Evolutionary conservation across 805 yeast genomes (phyloP).

Genomic region (Teunomyces atbi): DNA sequence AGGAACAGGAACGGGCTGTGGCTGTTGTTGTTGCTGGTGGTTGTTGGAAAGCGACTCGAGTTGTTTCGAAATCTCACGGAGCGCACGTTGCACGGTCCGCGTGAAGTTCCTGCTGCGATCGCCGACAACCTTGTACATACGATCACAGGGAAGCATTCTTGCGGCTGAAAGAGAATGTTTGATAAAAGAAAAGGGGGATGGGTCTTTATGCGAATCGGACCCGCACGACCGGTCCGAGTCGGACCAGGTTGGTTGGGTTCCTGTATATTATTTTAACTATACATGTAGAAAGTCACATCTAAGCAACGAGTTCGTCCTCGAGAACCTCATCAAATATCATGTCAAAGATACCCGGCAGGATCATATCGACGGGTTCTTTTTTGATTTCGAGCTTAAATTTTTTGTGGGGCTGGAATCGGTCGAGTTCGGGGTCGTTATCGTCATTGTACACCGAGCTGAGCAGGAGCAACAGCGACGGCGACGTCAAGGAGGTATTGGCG

Average conservation of each 20-base stretch:
- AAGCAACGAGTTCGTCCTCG: slow-evolving; percentile 16
- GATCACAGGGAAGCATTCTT: slow-evolving; percentile 27
- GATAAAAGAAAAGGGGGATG: not conserved
- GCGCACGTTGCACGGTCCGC: slow-evolving; percentile 44
- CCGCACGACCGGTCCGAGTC: not conserved
- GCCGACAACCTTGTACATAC: slow-evolving; percentile 32
- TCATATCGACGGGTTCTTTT: slow-evolving; percentile 1
- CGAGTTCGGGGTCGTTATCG: slow-evolving; percentile 1
- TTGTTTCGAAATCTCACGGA: slow-evolving; percentile 46
- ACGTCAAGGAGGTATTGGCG: slow-evolving; percentile 23
- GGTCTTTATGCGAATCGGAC: not conserved
- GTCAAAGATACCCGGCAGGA: slow-evolving; percentile 11
- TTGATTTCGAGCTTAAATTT: slow-evolving; percentile 13
- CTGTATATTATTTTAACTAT: no score
- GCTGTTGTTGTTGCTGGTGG: slow-evolving; percentile 20
- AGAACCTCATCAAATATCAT: slow-evolving; percentile 28
- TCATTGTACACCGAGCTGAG: slow-evolving; percentile 19
- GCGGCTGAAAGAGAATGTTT: not conserved
- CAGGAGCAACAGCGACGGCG: slow-evolving; percentile 36
- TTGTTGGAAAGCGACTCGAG: slow-evolving; percentile 47
- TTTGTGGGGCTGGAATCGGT: slow-evolving; percentile 12
- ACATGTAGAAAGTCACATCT: no score
- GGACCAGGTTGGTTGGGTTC: no score
- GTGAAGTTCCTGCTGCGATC: slow-evolving; percentile 41
- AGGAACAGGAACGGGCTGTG: slow-evolving; percentile 34